Evolutionary conservation across 371 early-diverging fungal species (phyloP).

Genomic region (Mucor ambiguus): DNA sequence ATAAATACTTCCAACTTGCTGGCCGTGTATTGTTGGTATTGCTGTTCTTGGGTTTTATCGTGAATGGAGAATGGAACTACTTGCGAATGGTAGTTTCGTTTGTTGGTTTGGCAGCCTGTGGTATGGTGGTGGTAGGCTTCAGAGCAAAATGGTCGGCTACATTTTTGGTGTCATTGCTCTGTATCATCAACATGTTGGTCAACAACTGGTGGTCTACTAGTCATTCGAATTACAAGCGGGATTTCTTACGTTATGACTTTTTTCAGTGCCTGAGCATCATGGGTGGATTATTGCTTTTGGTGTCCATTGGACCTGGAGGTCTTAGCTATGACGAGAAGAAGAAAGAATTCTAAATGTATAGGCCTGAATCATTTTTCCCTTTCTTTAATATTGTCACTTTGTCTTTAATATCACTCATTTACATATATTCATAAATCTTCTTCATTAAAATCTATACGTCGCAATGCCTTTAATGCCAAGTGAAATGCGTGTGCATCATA

Average conservation of each 20-base stretch:
- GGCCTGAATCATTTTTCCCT: no score
- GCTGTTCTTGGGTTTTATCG: constrained; percentile 83
- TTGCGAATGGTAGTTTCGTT: constrained; percentile 65
- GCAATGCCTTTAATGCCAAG: no score
- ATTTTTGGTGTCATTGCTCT: constrained; percentile 84
- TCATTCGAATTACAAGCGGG: constrained; percentile 69
- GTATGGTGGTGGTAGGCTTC: constrained; percentile 93
- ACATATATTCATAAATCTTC: no score
- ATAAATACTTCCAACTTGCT: constrained; percentile 84
- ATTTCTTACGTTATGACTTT: constrained; percentile 96
- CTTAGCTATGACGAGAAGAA: constrained; percentile 95
- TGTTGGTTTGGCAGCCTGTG: constrained; percentile 79
- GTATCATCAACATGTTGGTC: constrained; percentile 82
- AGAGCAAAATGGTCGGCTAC: constrained; percentile 94
- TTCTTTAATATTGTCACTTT: no score
- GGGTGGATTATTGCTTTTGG: constrained; percentile 89
- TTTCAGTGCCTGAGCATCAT: constrained; percentile 97
- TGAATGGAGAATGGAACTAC: constrained; percentile 78
- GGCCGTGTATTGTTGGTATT: constrained; percentile 90
- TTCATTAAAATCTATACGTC: no score
- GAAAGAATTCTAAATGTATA: constrained; percentile 44
- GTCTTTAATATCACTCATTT: no score
- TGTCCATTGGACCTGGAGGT: constrained; percentile 90
- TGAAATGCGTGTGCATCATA: no score
- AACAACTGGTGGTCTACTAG: constrained; percentile 96